Evolutionary conservation across 2,329 filamentous ascomycete genomes (phyloP).

Genomic region (Cladosporium sp.): DNA sequence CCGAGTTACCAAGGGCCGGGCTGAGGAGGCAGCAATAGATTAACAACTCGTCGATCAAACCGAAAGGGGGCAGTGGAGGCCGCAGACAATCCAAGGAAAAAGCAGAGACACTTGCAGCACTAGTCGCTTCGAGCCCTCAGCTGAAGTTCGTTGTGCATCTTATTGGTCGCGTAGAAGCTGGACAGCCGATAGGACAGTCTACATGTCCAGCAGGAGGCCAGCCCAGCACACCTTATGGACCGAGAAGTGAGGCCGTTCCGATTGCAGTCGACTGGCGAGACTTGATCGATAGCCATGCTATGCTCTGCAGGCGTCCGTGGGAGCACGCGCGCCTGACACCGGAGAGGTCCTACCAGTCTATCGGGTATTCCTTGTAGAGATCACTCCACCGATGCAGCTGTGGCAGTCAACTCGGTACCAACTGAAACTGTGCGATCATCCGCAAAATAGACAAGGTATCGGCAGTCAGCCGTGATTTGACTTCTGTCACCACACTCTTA

Average conservation of each 20-base stretch:
- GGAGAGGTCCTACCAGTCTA: background rate
- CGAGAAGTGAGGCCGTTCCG: background rate
- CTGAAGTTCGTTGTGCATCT: background rate
- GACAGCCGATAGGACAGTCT: background rate
- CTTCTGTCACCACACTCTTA: background rate
- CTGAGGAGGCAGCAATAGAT: conserved; percentile 3
- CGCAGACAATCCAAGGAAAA: background rate
- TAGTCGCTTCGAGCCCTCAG: background rate
- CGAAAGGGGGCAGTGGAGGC: background rate
- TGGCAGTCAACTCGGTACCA: background rate
- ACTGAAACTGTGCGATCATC: background rate
- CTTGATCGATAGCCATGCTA: background rate
- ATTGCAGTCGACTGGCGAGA: background rate
- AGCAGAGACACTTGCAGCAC: background rate
- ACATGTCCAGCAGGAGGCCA: background rate
- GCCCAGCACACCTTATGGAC: background rate
- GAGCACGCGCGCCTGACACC: background rate
- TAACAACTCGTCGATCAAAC: conserved; percentile 1
- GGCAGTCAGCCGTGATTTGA: background rate
- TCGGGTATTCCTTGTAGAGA: background rate
- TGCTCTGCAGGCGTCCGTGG: background rate
- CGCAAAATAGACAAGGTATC: background rate
- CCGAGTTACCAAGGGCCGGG: background rate
- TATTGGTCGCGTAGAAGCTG: background rate
- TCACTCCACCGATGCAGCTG: background rate